Conservation (phyloP, 345 rosid genomes). For the Eucalyptus victrix region DNA sequence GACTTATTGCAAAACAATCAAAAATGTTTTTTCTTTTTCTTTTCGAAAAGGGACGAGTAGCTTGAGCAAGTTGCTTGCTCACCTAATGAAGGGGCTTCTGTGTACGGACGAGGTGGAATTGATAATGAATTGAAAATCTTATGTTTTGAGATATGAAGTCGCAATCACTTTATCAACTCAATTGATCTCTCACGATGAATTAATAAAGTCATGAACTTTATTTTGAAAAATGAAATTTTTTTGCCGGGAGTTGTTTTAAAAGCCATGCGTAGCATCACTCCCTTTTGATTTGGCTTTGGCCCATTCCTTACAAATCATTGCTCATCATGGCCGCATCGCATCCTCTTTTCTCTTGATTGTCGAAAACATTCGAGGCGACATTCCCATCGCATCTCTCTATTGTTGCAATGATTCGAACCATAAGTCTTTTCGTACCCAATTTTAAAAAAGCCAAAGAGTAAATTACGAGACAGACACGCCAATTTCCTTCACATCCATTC, state of each 20-base stretch:
- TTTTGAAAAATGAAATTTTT: neutral
- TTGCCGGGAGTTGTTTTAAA: neutral
- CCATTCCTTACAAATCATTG: neutral
- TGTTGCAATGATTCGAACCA: neutral
- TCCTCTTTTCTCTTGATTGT: neutral
- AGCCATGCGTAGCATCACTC: neutral
- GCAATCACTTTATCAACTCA: neutral
- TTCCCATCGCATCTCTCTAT: neutral
- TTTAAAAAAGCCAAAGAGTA: too few relatives aligned
- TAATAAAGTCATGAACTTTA: fast-evolving
- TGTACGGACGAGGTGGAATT: fast-evolving
- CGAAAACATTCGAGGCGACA: neutral
- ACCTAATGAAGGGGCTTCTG: neutral
- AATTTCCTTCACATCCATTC: neutral
- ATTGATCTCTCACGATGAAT: fast-evolving
- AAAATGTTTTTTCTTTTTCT: fast-evolving
- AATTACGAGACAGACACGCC: neutral
- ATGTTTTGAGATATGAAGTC: neutral
- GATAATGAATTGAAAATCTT: neutral
- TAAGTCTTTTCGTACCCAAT: neutral
- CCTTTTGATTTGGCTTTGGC: neutral
- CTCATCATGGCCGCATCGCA: neutral
- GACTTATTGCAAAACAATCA: too few relatives aligned
- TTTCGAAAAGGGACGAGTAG: neutral
- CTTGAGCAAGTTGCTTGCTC: neutral